phyloP scores from a whole-genome alignment of 371 early-diverging fungal genomes.

The Capillidium rhysosporum region DNA sequence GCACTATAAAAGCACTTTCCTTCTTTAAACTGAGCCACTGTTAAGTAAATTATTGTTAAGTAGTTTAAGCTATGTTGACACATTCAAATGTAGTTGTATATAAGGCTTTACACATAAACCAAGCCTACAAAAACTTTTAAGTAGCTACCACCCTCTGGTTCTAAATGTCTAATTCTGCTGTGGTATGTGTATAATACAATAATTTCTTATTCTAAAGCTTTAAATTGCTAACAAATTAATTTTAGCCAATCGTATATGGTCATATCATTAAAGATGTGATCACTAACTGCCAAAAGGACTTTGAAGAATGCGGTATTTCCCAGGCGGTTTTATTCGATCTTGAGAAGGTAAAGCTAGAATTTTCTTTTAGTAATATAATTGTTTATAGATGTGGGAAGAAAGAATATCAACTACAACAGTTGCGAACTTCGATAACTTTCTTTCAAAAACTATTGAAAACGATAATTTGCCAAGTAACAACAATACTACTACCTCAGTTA shows the following conservation, averaged over 20 bases:
- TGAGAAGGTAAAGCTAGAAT: slow-evolving; percentile 34
- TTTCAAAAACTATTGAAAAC: slow-evolving; percentile 18
- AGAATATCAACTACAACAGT: slow-evolving; percentile 59
- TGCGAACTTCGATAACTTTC: slow-evolving; percentile 40
- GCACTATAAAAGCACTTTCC: too few species aligned
- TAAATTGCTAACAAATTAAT: not conserved
- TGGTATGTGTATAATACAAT: slow-evolving; percentile 1
- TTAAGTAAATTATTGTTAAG: too few species aligned
- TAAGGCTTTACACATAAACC: too few species aligned
- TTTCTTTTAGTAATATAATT: not conserved
- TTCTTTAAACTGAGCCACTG: too few species aligned
- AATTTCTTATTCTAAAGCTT: not conserved
- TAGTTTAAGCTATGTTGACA: too few species aligned
- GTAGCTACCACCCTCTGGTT: too few species aligned
- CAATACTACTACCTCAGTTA: not conserved
- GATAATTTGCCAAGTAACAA: not conserved
- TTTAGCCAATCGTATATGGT: slow-evolving; percentile 53
- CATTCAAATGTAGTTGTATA: too few species aligned
- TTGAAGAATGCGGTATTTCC: slow-evolving; percentile 79
- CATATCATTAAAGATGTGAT: slow-evolving; percentile 89
- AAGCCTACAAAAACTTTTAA: too few species aligned
- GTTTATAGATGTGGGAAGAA: slow-evolving; percentile 54
- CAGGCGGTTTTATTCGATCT: slow-evolving; percentile 70
- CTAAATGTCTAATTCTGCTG: slow-evolving; percentile 5
- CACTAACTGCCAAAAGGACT: slow-evolving; percentile 66